Evolutionary conservation across 2,329 filamentous ascomycete species (phyloP).

Genomic region (Talaromyces sp.): DNA sequence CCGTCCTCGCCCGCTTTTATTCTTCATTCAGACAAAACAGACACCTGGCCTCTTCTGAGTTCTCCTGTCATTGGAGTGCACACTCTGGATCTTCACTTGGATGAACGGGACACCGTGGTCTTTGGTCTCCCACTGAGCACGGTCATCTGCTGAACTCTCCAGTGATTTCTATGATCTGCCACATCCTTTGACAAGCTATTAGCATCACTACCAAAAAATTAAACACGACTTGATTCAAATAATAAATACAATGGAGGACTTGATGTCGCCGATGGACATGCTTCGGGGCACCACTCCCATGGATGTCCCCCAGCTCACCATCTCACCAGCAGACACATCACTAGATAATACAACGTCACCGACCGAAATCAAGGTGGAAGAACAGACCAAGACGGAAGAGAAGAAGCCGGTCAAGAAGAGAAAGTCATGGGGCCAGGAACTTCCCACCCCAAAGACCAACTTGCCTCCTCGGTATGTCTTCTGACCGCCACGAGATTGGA

Average conservation of each 20-base stretch:
- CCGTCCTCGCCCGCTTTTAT: slow-evolving; percentile 8
- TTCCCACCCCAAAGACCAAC: slow-evolving; percentile 94
- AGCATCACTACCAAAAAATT: neutral
- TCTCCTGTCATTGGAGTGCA: slow-evolving; percentile 13
- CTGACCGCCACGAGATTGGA: slow-evolving; percentile 20
- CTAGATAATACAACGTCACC: slow-evolving; percentile 26
- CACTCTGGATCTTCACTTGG: slow-evolving; percentile 12
- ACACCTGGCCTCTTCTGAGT: slow-evolving; percentile 33
- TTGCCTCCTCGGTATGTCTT: slow-evolving; percentile 72
- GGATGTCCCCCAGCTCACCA: slow-evolving; percentile 34
- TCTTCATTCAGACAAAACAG: slow-evolving; percentile 16
- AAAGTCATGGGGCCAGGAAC: slow-evolving; percentile 97
- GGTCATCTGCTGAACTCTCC: neutral
- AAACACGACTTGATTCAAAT: neutral
- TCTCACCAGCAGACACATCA: slow-evolving; percentile 40
- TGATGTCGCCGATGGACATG: slow-evolving; percentile 12
- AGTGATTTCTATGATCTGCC: slow-evolving; percentile 10
- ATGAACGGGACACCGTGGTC: slow-evolving; percentile 3
- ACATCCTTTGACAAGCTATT: neutral
- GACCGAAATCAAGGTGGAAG: slow-evolving; percentile 15
- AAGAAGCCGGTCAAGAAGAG: slow-evolving; percentile 85
- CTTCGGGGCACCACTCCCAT: slow-evolving; percentile 23
- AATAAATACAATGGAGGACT: slow-evolving; percentile 11
- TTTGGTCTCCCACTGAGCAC: neutral
- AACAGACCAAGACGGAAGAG: slow-evolving; percentile 40